Conservation (phyloP, 768 basidiomycete species). For the Hortiboletus flavorubellus region DNA sequence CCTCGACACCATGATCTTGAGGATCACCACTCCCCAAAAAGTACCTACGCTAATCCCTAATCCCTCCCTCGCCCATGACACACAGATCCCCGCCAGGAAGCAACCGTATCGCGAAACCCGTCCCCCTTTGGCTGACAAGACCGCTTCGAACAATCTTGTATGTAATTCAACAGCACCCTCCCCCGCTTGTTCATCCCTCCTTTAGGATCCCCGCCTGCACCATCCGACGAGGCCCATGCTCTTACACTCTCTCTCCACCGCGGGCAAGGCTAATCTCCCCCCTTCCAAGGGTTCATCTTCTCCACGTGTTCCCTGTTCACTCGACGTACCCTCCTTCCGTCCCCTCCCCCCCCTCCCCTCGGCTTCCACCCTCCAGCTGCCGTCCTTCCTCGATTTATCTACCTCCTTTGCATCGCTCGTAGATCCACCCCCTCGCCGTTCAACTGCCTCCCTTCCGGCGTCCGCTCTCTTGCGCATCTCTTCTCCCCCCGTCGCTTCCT, state of each 20-base stretch:
- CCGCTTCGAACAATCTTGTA: conserved; percentile 28
- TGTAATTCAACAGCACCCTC: conserved; percentile 15
- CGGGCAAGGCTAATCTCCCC: conserved; percentile 6
- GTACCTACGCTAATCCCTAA: conserved; percentile 27
- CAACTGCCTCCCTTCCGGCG: conserved; percentile 11
- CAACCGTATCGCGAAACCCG: conserved; percentile 21
- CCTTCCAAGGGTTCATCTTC: conserved; percentile 11
- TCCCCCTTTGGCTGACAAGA: conserved; percentile 33
- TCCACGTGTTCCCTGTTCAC: conserved; percentile 10
- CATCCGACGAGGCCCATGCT: conserved; percentile 18
- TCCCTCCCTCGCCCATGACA: conserved; percentile 16
- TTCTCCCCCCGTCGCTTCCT: conserved; percentile 16
- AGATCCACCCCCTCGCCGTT: conserved; percentile 7
- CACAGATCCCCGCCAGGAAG: conserved; percentile 23
- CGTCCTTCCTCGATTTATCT: conserved; percentile 36
- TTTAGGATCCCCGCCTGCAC: conserved; percentile 10
- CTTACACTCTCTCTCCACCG: conserved; percentile 4
- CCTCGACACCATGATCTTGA: conserved; percentile 39
- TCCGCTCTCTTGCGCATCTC: conserved; percentile 18
- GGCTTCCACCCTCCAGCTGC: conserved; percentile 38
- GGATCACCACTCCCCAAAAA: conserved; percentile 29
- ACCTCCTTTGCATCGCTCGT: conserved; percentile 14
- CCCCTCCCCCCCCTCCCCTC: conserved; percentile 35
- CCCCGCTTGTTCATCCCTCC: conserved; percentile 13
- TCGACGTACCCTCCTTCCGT: conserved; percentile 14